Evolutionary conservation across 1,284 basidiomycete species (phyloP).

Genomic region (Pyrrhoderma lamaoense): DNA sequence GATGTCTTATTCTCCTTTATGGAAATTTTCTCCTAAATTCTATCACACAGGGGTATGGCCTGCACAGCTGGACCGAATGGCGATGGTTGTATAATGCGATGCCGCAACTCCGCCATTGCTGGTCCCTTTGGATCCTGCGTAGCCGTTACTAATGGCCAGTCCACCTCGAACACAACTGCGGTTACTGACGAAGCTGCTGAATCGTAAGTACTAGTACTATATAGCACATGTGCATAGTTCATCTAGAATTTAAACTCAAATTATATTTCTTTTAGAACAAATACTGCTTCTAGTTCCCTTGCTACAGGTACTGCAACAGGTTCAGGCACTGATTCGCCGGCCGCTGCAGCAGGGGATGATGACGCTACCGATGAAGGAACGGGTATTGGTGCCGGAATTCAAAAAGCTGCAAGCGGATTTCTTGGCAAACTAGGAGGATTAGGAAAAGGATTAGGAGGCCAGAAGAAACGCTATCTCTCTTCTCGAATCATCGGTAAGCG

Average conservation of each 20-base stretch:
- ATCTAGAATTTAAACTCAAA: background rate
- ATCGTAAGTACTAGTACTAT: background rate
- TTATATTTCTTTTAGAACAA: background rate
- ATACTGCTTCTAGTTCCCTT: background rate
- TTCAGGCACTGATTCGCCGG: background rate
- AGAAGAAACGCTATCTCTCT: conserved; percentile 13
- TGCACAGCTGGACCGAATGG: conserved; percentile 24
- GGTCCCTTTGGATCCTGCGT: conserved; percentile 25
- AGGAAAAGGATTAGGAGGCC: background rate
- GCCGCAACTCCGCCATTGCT: conserved; percentile 22
- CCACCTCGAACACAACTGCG: conserved; percentile 3
- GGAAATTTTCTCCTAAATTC: background rate
- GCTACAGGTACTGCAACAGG: background rate
- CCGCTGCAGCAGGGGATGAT: background rate
- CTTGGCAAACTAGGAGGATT: background rate
- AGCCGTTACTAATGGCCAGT: conserved; percentile 18
- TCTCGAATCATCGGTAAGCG: conserved; percentile 14
- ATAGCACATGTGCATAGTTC: background rate
- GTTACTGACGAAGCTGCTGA: background rate
- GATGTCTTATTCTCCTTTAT: background rate
- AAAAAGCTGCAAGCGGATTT: background rate
- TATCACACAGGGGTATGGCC: conserved; percentile 14
- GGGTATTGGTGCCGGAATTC: background rate
- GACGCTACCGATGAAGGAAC: background rate
- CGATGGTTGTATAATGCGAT: conserved; percentile 23